Base-by-base conservation (phyloP, 768 basidiomycete genomes). In the Macrolepiota fuliginosa region DNA sequence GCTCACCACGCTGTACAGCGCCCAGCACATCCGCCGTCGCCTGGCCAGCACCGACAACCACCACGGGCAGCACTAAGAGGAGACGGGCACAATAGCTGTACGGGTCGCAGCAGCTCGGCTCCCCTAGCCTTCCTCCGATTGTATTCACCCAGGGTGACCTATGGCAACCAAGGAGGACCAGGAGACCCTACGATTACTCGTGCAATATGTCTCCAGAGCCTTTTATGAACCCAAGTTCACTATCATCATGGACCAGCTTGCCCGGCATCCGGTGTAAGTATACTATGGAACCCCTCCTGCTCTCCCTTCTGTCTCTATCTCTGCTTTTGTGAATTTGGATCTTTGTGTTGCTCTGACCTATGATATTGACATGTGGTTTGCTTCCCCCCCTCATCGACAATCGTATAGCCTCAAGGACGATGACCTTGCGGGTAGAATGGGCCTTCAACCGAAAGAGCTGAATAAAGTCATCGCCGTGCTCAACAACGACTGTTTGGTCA, bases 141-240 rank as follows among this genome's bases (percentile, higher is more conserved):
- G 19, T 27, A 53, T 35, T 54, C 54, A 32, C 32, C 40, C 22
- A 37, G 22, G 13, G 19, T 32, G 29, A 32, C 62, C 29, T 64
- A 87, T 88, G 85, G 79, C 86, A 56, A 87, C 83, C 53, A 89
- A 89, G 71, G 91, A 91, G 71, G 91, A 92, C 69, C 85, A 88
- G 76, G 90, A 92, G 73, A 86, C 84, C 1, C 86, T 95, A 58
- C 88, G 87, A 73, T 84, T 88, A 62, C 88, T 99, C 67, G 92
- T 97, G 66, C 94, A 97, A 72, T 90, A 93, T 77, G 94, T 96
- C 71, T 87, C 90, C 50, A 86, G 96, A 68, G 88, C 91, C 36
- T 98, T 99, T 76, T 99, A 98, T 76, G 97, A 98, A 73, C 81
- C 92, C 49, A 92, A 91, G 69, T 94, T 82, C 73, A 91, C 89